Percentiles rank a stretch among this genome's conserved stretches.
Conservation (phyloP, 164 flowering plant species). For the Cinnamomum micranthum region DNA sequence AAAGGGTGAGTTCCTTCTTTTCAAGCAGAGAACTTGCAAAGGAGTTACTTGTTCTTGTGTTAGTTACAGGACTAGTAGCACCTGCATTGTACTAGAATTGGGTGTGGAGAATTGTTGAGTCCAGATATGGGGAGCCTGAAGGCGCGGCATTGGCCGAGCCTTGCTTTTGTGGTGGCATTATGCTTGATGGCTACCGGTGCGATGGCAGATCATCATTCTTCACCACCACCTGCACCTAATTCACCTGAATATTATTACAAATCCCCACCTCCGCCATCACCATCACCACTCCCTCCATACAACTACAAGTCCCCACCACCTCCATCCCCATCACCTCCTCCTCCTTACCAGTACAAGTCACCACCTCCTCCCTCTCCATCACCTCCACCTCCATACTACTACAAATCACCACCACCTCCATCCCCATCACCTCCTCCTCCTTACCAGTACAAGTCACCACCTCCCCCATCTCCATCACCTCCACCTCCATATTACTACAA, state of each 20-base stretch:
- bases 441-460: background rate
- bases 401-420: background rate
- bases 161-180: background rate
- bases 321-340: background rate
- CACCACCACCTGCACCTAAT: background rate
- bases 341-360: background rate
- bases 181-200: conserved; percentile 3
- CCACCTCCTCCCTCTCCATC: background rate
- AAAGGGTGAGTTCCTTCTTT: background rate
- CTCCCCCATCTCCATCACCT: conserved; percentile 2
- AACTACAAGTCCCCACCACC: background rate
- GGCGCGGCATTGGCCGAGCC: conserved; percentile 1
- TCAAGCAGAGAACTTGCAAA: background rate
- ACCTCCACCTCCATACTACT: background rate
- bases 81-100: background rate
- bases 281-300: background rate
- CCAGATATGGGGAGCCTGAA: background rate
- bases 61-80: background rate
- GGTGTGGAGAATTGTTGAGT: background rate
- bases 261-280: background rate
- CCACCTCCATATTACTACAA: background rate
- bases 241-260: background rate
- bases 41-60: background rate
- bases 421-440: background rate
- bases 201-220: background rate